Base-by-base conservation (phyloP, 2,329 filamentous ascomycete genomes). In the Sclerotinia trifoliorum region DNA sequence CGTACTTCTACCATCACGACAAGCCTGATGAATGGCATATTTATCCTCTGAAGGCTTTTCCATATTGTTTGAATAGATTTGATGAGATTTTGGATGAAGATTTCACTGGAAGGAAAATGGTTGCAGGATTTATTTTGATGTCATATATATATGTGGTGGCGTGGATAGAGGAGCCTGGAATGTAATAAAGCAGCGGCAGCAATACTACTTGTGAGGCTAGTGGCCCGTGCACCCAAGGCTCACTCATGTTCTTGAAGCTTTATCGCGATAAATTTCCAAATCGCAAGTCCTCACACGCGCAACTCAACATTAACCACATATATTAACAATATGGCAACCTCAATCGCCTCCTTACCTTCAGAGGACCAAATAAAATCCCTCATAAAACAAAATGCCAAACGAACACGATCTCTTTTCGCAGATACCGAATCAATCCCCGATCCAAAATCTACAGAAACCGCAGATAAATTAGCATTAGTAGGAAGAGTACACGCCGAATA, bases 11-110 rank as follows among this genome's bases (percentile, higher is more conserved):
- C 94, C 93, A 78, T 96, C 92, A 68, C 94, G 86, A 70, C 90
- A 90, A 54, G 94, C 94, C 73, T 91, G 91, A 77, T 98, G 94
- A 55, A 97, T 89, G 39, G 93, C 90, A 74, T 89, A 97, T 75
- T 90, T 92, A 64, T 88, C 82, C 60, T 81, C 79, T 35, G 61
- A 52, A 39, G 54, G 39, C 21, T 65, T 65, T n/a, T 68, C 60
- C 66, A 68, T 68, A 35, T 24, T 58, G 19, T 42, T 46, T 24
- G 44, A 61, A 52, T 51, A n/a, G 8, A 29, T 6, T 21, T 10
- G 26, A 15, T 39, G 3, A 19, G 29, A 21, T 21, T 21, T 5
- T 11, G 46, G 29, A 51, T 61, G 26, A 35, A 42, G 11, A 11
- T 24, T 19, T 35, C 17, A 19, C n/a, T 35, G 13, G 8, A 32